Conservation (phyloP, 108 stramenopile species). For the Skeletonema menzelii region DNA sequence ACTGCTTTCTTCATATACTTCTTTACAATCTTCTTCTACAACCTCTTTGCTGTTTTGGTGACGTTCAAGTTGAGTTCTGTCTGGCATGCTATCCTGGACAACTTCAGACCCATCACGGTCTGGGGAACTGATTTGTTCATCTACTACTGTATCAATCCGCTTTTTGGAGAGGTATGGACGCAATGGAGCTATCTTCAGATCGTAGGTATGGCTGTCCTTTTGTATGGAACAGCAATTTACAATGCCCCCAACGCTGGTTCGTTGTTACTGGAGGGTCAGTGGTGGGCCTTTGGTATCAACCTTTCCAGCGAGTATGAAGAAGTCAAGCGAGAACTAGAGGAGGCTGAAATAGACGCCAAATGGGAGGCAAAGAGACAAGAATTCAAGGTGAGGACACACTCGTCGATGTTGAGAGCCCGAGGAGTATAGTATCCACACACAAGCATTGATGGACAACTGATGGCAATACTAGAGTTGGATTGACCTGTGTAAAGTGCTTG, state of each 20-base stretch:
- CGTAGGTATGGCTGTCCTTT: constrained; percentile 83
- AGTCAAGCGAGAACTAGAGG: constrained; percentile 54
- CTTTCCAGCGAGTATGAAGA: constrained; percentile 64
- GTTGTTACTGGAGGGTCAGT: constrained; percentile 70
- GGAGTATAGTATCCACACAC: constrained; percentile 61
- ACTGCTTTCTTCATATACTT: constrained; percentile 78
- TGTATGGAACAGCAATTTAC: constrained; percentile 96
- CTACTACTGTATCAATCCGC: constrained; percentile 75
- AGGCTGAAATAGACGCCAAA: constrained; percentile 52
- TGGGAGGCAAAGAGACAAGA: constrained; percentile 50
- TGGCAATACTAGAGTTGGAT: not conserved
- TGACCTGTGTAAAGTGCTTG: not conserved
- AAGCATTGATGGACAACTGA: constrained; percentile 47
- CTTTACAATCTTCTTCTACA: constrained; percentile 91
- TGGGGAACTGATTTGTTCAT: constrained; percentile 87
- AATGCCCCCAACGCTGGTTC: constrained; percentile 92
- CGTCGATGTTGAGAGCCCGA: constrained; percentile 61
- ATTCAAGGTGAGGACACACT: constrained; percentile 55
- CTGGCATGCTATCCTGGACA: constrained; percentile 98
- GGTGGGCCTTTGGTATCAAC: constrained; percentile 67
- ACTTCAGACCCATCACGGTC: constrained; percentile 92
- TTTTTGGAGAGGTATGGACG: constrained; percentile 93
- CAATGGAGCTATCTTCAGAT: constrained; percentile 84
- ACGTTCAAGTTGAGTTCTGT: constrained; percentile 90
- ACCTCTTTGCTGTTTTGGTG: constrained; percentile 93